phyloP scores from a whole-genome alignment of 306 rosid species.

The Ochetophila trinervis region DNA sequence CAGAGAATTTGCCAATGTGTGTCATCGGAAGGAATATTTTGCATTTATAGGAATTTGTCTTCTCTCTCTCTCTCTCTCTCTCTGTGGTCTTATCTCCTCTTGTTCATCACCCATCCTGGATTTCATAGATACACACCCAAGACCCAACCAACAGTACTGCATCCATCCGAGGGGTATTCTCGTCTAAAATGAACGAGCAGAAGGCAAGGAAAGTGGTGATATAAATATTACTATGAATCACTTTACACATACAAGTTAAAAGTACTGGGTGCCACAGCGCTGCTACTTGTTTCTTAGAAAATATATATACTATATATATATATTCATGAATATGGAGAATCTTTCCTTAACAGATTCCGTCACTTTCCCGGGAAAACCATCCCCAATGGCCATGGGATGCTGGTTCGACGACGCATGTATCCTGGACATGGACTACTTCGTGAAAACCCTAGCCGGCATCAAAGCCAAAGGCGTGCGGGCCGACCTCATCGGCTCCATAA shows the following conservation, averaged over 20 bases:
- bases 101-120: too few species aligned
- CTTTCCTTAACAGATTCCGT: slow-evolving; percentile 29
- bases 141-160: too few species aligned
- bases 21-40: slow-evolving; percentile 40
- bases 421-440: slow-evolving; percentile 92
- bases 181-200: too few species aligned
- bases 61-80: slow-evolving; percentile 39
- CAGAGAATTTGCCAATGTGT: slow-evolving; percentile 15
- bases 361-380: slow-evolving; percentile 41
- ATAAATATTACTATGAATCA: too few species aligned
- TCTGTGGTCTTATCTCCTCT: background rate
- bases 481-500: slow-evolving; percentile 74
- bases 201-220: too few species aligned
- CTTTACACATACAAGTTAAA: too few species aligned
- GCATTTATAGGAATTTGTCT: slow-evolving; percentile 31
- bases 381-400: slow-evolving; percentile 46
- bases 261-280: too few species aligned
- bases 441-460: slow-evolving; percentile 76
- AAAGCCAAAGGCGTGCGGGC: slow-evolving; percentile 76
- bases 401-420: slow-evolving; percentile 88
- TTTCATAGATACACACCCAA: too few species aligned
- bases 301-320: too few species aligned
- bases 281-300: too few species aligned
- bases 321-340: slow-evolving; percentile 31
- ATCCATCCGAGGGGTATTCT: too few species aligned